Base-by-base conservation (phyloP, 106 monocot species). In the Apostasia shenzhenica region DNA sequence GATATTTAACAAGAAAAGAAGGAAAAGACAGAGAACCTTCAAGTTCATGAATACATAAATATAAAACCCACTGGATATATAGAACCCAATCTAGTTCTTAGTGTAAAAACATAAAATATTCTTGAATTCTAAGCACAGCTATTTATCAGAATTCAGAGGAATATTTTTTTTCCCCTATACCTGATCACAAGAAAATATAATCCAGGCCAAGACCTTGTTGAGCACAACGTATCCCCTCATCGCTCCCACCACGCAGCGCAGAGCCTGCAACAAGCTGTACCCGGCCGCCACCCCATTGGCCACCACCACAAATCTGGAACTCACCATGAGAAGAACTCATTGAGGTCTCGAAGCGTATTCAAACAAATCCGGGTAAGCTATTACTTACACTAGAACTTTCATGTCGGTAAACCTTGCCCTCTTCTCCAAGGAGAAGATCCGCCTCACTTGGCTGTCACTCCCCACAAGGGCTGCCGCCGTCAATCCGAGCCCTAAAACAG, bases 351-450 rank as follows among this genome's bases (percentile, higher is more conserved):
- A 38, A 47, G 8, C 26, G 26, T 48, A 26, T 2, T 65, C 65
- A 65, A 4, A 2, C 45, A 41, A 8, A 48, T 3, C 8, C 10
- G 45, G 45, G 41, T 44, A 10, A 70, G 3, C 4, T 14, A 49
- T 41, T 40, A 10, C 86, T 77, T 76, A 97, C 89, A 92, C 80
- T 14, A 92, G 61, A n/a, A 84, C 80, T 69, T 89, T 92, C 95
- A 95, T 81, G 67, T 91, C 83, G 9, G 84, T 89, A 76, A 88
- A 92, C 82, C 71, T 89, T 40, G 91, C 95, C 80, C 77, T 89
- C 76, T 86, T 95, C 80, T 92, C 80, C 66, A 92, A 4, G 41
- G 95, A 77, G 76, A 95, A 89, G 81, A 95, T 76, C 51, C 43
- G 52, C 76, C 69, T 91, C 38, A 86, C 83, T 61, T 91, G 85